phyloP scores from a whole-genome alignment of 805 yeast species.

The Saturnispora hagleri region DNA sequence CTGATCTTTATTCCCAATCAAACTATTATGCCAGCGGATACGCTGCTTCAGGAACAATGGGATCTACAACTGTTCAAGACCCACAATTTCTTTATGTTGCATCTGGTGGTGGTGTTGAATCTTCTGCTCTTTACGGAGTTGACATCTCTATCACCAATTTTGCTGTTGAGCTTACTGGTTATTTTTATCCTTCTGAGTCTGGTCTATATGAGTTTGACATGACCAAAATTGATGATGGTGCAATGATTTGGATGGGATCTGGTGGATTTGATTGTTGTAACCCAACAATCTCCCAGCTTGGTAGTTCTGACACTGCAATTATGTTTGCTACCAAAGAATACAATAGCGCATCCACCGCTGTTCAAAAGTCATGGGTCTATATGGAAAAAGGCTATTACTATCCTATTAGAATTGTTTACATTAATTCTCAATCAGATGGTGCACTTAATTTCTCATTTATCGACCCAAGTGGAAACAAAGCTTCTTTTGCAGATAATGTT shows the following conservation, averaged over 20 bases:
- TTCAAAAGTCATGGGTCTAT: slow-evolving; percentile 8
- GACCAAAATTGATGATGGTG: slow-evolving; percentile 25
- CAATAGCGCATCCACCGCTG: neutral
- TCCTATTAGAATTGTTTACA: slow-evolving; percentile 16
- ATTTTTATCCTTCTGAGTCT: slow-evolving; percentile 19
- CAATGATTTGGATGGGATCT: slow-evolving; percentile 26
- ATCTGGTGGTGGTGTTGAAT: neutral
- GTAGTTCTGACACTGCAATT: slow-evolving; percentile 5
- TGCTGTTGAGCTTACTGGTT: slow-evolving; percentile 14
- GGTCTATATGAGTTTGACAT: slow-evolving; percentile 24
- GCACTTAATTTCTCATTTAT: slow-evolving; percentile 8
- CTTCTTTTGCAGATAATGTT: neutral
- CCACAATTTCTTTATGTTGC: slow-evolving; percentile 5
- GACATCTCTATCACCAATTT: slow-evolving; percentile 8
- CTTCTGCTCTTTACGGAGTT: slow-evolving; percentile 7
- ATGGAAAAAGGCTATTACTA: slow-evolving; percentile 13
- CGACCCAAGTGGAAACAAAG: slow-evolving; percentile 9
- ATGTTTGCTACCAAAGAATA: slow-evolving; percentile 11
- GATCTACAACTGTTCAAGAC: slow-evolving; percentile 4
- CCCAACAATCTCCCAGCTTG: slow-evolving; percentile 5
- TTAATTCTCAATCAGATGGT: slow-evolving; percentile 11
- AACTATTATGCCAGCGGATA: slow-evolving; percentile 8
- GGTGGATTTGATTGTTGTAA: slow-evolving; percentile 30
- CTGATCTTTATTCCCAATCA: slow-evolving; percentile 4
- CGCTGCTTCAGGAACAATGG: neutral